Percentiles rank a stretch among this genome's conserved stretches.
These are phyloP conservation scores for Cercospora sp. DNA, from an alignment of 2,329 filamentous ascomycete genomes.

Conservation along the genomic window DNA sequence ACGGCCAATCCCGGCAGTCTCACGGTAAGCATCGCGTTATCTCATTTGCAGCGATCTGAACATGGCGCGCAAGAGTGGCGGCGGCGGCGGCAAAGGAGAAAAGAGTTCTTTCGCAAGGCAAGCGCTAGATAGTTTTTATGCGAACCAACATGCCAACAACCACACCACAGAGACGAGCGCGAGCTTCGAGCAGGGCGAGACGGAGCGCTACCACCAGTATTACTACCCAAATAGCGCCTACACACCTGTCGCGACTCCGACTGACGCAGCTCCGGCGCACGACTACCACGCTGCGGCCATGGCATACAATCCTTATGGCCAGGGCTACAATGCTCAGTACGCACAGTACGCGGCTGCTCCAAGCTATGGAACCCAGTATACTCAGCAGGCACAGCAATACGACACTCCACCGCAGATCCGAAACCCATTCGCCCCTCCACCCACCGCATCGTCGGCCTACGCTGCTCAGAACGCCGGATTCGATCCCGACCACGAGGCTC, in stretches of 20 bases:
- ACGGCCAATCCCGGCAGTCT: not conserved
- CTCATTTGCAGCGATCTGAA: not conserved
- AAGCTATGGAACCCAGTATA: constrained; percentile 33
- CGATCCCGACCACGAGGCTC: constrained; percentile 82
- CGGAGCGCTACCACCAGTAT: not conserved
- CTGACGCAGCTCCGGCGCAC: not conserved
- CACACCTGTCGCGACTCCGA: not conserved
- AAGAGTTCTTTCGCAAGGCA: not conserved
- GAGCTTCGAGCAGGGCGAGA: not conserved
- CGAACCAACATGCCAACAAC: constrained; percentile 10
- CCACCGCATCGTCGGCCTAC: constrained; percentile 39
- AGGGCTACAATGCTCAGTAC: constrained; percentile 23
- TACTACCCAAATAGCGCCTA: not conserved
- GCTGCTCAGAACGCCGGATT: constrained; percentile 43
- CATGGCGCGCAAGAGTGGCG: not conserved
- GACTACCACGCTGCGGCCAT: constrained; percentile 6
- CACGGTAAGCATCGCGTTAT: constrained; percentile 1
- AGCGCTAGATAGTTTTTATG: not conserved
- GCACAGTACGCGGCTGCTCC: constrained; percentile 27
- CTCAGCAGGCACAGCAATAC: constrained; percentile 34
- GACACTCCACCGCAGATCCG: constrained; percentile 66
- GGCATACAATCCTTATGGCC: constrained; percentile 26
- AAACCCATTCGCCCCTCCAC: constrained; percentile 71
- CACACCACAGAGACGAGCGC: not conserved
- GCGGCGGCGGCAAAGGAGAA: not conserved